phyloP scores from a whole-genome alignment of 176 grass and related monocot species.

The Carex cristatella region DNA sequence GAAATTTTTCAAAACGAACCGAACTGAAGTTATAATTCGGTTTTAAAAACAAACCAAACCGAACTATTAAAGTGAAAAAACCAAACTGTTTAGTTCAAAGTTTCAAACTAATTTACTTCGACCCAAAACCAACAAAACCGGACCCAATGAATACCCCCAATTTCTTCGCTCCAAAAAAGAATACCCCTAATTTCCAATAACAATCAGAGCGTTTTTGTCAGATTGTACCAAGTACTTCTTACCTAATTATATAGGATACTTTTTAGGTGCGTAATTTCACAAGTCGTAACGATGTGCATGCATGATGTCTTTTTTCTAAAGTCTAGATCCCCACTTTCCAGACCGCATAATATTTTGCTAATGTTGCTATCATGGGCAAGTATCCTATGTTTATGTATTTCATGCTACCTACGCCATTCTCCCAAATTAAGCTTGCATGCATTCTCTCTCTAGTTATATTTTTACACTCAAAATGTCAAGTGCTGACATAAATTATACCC shows the following conservation, averaged over 20 bases:
- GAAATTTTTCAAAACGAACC: too few species aligned
- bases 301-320: neutral
- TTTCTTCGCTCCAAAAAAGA: too few species aligned
- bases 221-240: slow-evolving; percentile 1
- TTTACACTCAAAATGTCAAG: neutral
- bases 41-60: too few species aligned
- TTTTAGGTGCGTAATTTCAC: slow-evolving; percentile 1
- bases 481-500: neutral
- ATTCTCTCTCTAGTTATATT: neutral
- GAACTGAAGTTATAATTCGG: too few species aligned
- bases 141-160: too few species aligned
- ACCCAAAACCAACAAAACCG: too few species aligned
- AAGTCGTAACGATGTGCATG: neutral
- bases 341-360: neutral
- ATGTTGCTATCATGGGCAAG: slow-evolving; percentile 13
- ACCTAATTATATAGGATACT: neutral
- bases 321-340: neutral
- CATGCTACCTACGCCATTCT: neutral
- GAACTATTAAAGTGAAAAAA: too few species aligned
- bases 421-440: neutral
- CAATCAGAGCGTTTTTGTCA: slow-evolving; percentile 1
- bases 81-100: too few species aligned
- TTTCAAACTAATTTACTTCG: too few species aligned
- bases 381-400: slow-evolving; percentile 10
- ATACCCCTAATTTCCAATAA: neutral